Conservation (phyloP, 2,329 filamentous ascomycete genomes). For the Lojkania enalia region DNA sequence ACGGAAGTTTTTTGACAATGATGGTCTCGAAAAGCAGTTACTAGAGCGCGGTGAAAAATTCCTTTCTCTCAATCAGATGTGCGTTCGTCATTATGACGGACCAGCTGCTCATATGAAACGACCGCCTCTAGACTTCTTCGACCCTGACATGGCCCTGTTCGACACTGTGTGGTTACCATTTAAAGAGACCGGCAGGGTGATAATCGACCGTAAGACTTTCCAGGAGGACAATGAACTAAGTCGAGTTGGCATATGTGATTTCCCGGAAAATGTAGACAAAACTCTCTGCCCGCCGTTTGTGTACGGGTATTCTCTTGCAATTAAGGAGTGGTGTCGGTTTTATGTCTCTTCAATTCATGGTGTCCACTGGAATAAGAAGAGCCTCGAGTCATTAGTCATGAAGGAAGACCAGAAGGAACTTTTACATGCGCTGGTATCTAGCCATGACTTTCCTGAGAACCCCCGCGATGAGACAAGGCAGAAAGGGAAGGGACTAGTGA, state of each 20-base stretch:
- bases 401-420: conserved; percentile 34
- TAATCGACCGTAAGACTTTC: conserved; percentile 32
- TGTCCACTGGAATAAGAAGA: conserved; percentile 32
- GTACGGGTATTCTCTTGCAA: conserved; percentile 39
- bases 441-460: conserved; percentile 26
- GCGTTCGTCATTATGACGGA: conserved; percentile 22
- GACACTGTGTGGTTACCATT: conserved; percentile 7
- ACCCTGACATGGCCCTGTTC: conserved; percentile 12
- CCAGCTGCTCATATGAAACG: conserved; percentile 20
- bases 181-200: conserved; percentile 22
- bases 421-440: conserved; percentile 36
- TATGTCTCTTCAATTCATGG: conserved; percentile 37
- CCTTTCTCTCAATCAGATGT: conserved; percentile 3
- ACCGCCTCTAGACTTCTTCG: conserved; percentile 21
- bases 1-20: conserved; percentile 6
- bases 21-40: conserved; percentile 5
- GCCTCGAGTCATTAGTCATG: conserved; percentile 39
- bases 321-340: conserved; percentile 43
- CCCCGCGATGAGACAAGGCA: conserved; percentile 26
- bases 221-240: conserved; percentile 17
- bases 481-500: conserved; percentile 17
- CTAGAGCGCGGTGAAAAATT: conserved; percentile 6
- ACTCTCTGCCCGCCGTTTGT: conserved; percentile 36
- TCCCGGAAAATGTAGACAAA: conserved; percentile 19
- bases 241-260: not conserved